These are phyloP conservation scores for Penicillium sp. DNA, from an alignment of 2,329 filamentous ascomycete species.

Conservation along the genomic window DNA sequence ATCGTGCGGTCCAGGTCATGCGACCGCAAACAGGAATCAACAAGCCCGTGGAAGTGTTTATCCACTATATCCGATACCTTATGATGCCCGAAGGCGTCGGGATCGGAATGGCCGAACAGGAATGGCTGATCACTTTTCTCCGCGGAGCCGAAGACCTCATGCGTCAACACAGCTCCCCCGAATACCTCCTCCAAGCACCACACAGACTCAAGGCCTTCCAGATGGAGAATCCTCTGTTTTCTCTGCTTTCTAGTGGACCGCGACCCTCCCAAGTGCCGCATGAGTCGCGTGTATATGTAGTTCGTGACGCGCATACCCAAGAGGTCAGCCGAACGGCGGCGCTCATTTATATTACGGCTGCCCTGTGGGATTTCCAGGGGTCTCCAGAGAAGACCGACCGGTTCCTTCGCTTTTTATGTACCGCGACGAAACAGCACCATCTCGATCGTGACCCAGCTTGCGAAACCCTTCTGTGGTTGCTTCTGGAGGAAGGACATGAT, in stretches of 20 bases:
- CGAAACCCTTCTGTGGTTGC: slow-evolving; percentile 42
- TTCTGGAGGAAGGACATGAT: slow-evolving; percentile 39
- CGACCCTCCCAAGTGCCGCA: slow-evolving; percentile 38
- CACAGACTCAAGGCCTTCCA: slow-evolving; percentile 33
- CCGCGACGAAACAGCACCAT: slow-evolving; percentile 28
- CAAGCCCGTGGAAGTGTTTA: slow-evolving; percentile 26
- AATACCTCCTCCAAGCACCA: slow-evolving; percentile 30
- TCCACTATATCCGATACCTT: slow-evolving; percentile 38
- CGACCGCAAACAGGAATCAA: slow-evolving; percentile 28
- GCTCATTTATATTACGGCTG: slow-evolving; percentile 40
- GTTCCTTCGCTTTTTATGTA: slow-evolving; percentile 31
- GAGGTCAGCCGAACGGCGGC: slow-evolving; percentile 38
- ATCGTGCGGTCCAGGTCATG: slow-evolving; percentile 34
- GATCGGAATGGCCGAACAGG: slow-evolving; percentile 20
- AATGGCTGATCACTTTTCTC: slow-evolving; percentile 37
- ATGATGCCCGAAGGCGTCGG: slow-evolving; percentile 22
- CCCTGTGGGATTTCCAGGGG: slow-evolving; percentile 36
- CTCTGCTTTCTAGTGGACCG: slow-evolving; percentile 43
- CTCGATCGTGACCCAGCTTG: slow-evolving; percentile 38
- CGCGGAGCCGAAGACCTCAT: slow-evolving; percentile 37
- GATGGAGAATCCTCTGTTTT: slow-evolving; percentile 39
- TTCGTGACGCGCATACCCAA: slow-evolving; percentile 32
- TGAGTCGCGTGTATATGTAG: slow-evolving; percentile 37
- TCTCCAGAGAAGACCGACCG: slow-evolving; percentile 31
- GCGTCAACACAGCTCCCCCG: slow-evolving; percentile 26